These are phyloP conservation scores for Cladophialophora exuberans DNA, from an alignment of 2,329 filamentous ascomycete genomes.

Conservation along the genomic window DNA sequence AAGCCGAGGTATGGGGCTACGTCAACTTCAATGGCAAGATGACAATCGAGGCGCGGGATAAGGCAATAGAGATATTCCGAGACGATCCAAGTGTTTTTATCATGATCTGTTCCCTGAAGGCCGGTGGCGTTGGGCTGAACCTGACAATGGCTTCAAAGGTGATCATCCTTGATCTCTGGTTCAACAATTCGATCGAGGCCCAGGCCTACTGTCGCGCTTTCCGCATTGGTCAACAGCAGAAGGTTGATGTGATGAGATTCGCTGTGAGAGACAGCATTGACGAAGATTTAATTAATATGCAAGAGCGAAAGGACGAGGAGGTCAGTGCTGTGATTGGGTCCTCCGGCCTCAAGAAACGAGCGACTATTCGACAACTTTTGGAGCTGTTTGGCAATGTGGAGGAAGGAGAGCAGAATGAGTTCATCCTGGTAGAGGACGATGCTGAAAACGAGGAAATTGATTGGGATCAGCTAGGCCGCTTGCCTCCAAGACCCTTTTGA, in stretches of 20 bases:
- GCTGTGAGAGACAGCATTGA: conserved; percentile 63
- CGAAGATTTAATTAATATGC: conserved; percentile 57
- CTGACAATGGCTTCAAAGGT: conserved; percentile 63
- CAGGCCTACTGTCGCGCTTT: conserved; percentile 56
- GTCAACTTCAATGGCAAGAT: conserved; percentile 56
- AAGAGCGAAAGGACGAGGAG: conserved; percentile 57
- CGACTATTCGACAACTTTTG: conserved; percentile 33
- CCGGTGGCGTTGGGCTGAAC: conserved; percentile 63
- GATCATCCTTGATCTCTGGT: conserved; percentile 62
- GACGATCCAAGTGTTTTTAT: conserved; percentile 46
- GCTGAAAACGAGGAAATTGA: conserved; percentile 18
- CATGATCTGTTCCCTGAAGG: conserved; percentile 60
- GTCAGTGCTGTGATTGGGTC: conserved; percentile 37
- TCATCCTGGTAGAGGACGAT: conserved; percentile 27
- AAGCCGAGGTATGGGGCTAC: conserved; percentile 52
- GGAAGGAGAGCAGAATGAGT: conserved; percentile 23
- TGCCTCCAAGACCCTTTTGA: conserved; percentile 26
- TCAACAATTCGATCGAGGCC: conserved; percentile 64
- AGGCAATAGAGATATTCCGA: conserved; percentile 53
- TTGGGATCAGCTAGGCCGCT: conserved; percentile 4
- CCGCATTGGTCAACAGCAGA: conserved; percentile 62
- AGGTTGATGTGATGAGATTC: conserved; percentile 63
- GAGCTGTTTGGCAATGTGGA: conserved; percentile 35
- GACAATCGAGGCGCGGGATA: conserved; percentile 47
- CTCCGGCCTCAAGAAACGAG: conserved; percentile 12